Conservation (phyloP, 2,329 filamentous ascomycete species). For the Curvularia eragrostidis region DNA sequence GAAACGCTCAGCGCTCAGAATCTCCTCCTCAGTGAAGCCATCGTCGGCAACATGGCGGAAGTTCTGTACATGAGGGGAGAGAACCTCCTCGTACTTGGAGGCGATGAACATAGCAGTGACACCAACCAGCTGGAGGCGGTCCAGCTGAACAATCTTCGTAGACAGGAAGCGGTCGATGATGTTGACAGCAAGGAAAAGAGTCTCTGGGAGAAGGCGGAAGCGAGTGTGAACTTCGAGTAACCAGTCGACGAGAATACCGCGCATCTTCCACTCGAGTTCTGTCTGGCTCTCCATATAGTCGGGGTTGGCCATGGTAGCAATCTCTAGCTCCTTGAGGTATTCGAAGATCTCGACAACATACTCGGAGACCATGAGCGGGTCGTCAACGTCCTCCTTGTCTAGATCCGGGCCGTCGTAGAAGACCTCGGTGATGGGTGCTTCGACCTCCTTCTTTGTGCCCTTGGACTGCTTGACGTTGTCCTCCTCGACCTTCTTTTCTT, state of each 20-base stretch:
- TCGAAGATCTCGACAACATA: slow-evolving; percentile 98
- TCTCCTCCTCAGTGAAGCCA: slow-evolving; percentile 93
- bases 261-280: slow-evolving; percentile 98
- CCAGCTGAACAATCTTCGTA: slow-evolving; percentile 91
- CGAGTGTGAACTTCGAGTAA: slow-evolving; percentile 97
- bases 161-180: slow-evolving; percentile 98
- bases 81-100: slow-evolving; percentile 97
- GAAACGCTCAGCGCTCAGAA: slow-evolving; percentile 95
- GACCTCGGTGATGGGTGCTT: slow-evolving; percentile 35
- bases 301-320: slow-evolving; percentile 81
- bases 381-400: slow-evolving; percentile 86
- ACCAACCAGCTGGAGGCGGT: slow-evolving; percentile 93
- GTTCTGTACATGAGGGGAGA: slow-evolving; percentile 95
- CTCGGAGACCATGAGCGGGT: slow-evolving; percentile 97
- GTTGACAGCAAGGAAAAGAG: slow-evolving; percentile 95
- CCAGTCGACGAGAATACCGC: slow-evolving; percentile 97
- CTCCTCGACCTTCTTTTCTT: slow-evolving; percentile 50
- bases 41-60: slow-evolving; percentile 97
- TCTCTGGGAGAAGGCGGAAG: slow-evolving; percentile 94
- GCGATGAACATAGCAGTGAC: slow-evolving; percentile 99
- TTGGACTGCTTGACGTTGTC: slow-evolving; percentile 33
- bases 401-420: slow-evolving; percentile 61
- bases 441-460: slow-evolving; percentile 26
- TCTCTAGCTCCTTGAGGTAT: slow-evolving; percentile 87
- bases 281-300: slow-evolving; percentile 95